Evolutionary conservation across 495 filamentous ascomycete species (phyloP).

Genomic region (Polyplosphaeria fusca): DNA sequence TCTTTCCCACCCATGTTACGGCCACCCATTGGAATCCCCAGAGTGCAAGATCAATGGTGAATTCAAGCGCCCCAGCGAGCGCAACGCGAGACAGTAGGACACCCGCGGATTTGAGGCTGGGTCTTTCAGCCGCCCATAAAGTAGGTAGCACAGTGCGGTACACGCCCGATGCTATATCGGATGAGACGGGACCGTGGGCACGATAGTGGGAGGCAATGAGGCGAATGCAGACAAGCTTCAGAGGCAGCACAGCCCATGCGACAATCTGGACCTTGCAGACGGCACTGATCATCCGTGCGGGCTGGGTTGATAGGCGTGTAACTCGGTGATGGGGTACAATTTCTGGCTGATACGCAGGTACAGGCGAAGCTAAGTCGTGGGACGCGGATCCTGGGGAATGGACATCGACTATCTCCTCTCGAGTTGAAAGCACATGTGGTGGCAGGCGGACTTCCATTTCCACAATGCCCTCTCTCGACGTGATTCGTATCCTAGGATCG

Average conservation of each 20-base stretch:
- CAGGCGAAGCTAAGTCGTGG: background rate
- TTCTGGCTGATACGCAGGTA: background rate
- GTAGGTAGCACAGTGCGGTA: background rate
- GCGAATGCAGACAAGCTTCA: constrained; percentile 19
- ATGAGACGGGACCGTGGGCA: background rate
- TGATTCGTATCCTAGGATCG: constrained; percentile 31
- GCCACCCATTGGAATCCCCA: constrained; percentile 27
- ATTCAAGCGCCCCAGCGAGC: constrained; percentile 21
- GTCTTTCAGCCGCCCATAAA: background rate
- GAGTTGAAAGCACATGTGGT: constrained; percentile 10
- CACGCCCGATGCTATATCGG: background rate
- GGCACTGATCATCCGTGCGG: constrained; percentile 20
- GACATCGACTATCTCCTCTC: background rate
- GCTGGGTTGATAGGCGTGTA: constrained; percentile 23
- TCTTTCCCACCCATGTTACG: constrained; percentile 18
- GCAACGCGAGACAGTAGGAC: constrained; percentile 13
- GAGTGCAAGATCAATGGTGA: constrained; percentile 18
- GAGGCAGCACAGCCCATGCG: constrained; percentile 19
- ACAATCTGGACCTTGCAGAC: constrained; percentile 27
- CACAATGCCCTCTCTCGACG: constrained; percentile 30
- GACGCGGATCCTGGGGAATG: background rate
- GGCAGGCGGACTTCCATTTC: constrained; percentile 32
- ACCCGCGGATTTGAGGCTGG: constrained; percentile 8
- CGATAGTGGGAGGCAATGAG: constrained; percentile 22
- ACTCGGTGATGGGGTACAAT: constrained; percentile 14